Conservation (phyloP, 768 basidiomycete genomes). For the Mycena indigotica region DNA sequence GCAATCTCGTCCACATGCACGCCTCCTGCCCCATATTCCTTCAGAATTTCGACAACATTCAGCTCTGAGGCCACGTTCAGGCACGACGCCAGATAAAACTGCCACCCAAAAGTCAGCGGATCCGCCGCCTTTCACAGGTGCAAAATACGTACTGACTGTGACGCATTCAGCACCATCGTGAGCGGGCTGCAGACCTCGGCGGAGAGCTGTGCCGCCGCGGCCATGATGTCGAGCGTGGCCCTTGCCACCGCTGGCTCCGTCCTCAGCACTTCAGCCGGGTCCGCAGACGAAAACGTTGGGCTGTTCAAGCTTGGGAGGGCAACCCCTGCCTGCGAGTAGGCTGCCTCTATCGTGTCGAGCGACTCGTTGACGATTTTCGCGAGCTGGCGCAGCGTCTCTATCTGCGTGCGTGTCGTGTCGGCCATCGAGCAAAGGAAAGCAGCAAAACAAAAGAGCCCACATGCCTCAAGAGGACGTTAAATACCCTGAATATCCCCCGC, state of each 20-base stretch:
- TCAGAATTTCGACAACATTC: slow-evolving; percentile 38
- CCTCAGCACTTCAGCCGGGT: slow-evolving; percentile 19
- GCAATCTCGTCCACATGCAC: slow-evolving; percentile 40
- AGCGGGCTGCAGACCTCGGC: slow-evolving; percentile 17
- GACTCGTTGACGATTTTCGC: background rate
- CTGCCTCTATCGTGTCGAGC: background rate
- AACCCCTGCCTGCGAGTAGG: background rate
- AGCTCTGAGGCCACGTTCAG: slow-evolving; percentile 30
- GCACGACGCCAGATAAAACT: slow-evolving; percentile 20
- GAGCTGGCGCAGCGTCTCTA: background rate
- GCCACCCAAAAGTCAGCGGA: background rate
- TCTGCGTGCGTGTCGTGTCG: too few species aligned
- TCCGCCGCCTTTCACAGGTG: too few species aligned
- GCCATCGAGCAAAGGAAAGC: too few species aligned
- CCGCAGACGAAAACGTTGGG: slow-evolving; percentile 18
- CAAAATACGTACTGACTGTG: background rate
- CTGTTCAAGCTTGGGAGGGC: background rate
- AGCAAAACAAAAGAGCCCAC: too few species aligned
- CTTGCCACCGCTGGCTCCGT: slow-evolving; percentile 14
- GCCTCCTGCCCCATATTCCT: slow-evolving; percentile 35
- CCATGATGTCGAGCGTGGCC: slow-evolving; percentile 23
- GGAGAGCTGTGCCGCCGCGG: slow-evolving; percentile 30
- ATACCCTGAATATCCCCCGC: too few species aligned
- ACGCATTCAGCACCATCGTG: slow-evolving; percentile 8
- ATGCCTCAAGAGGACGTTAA: too few species aligned